These are phyloP conservation scores for Fraxinus excelsior DNA, from an alignment of 257 asterid species.

Conservation along the genomic window DNA sequence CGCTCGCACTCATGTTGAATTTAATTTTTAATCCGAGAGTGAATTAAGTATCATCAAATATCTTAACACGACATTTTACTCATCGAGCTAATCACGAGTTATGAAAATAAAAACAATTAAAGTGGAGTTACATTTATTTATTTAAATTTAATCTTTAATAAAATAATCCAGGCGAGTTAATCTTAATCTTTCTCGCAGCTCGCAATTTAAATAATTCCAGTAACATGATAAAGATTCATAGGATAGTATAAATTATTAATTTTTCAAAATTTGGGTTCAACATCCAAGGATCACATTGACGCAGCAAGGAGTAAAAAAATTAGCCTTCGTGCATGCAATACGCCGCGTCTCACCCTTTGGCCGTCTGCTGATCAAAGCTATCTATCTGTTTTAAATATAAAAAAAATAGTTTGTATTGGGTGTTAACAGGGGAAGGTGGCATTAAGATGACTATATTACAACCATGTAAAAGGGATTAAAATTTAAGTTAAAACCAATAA, in stretches of 20 bases:
- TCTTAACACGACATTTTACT: background rate
- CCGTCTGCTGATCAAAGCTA: constrained; percentile 34
- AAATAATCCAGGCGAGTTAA: too few species aligned
- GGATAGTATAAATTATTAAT: background rate
- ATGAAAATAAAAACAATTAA: too few species aligned
- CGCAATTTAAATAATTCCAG: too few species aligned
- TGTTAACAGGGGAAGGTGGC: background rate
- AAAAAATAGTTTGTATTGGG: background rate
- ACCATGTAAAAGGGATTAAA: too few species aligned
- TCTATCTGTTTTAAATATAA: constrained; percentile 12
- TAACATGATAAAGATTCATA: background rate
- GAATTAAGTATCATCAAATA: too few species aligned
- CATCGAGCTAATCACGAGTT: background rate
- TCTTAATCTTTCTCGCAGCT: too few species aligned
- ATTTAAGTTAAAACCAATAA: too few species aligned
- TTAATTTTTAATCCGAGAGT: too few species aligned
- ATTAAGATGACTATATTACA: background rate
- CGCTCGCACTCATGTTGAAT: too few species aligned
- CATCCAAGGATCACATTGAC: background rate
- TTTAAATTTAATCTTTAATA: too few species aligned
- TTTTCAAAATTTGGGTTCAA: too few species aligned
- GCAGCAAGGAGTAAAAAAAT: background rate
- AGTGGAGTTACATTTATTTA: too few species aligned
- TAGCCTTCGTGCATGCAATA: background rate
- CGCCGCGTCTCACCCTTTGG: constrained; percentile 30